These are phyloP conservation scores for Paramarasmius palmivorus DNA, from an alignment of 1,284 basidiomycete genomes.

Conservation along the genomic window DNA sequence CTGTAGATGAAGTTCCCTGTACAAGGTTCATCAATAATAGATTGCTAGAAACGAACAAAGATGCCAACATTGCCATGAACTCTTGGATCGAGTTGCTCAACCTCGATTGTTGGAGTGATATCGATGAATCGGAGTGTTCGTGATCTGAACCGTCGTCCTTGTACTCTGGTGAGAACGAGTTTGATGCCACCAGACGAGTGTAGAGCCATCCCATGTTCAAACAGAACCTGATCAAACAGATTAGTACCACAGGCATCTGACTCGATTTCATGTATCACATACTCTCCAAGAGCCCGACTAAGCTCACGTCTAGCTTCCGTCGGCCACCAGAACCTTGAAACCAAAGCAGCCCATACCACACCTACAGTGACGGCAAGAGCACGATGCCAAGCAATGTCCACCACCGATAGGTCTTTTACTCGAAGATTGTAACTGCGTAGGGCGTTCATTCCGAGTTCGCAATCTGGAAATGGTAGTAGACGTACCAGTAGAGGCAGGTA, in stretches of 20 bases:
- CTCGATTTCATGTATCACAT: constrained; percentile 28
- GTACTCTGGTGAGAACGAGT: constrained; percentile 60
- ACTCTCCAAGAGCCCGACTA: constrained; percentile 85
- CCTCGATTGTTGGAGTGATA: constrained; percentile 34
- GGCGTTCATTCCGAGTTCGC: no score
- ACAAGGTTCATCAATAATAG: constrained; percentile 9
- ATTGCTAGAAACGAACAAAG: not conserved
- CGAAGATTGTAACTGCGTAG: constrained; percentile 84
- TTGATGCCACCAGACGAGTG: constrained; percentile 75
- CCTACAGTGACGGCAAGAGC: constrained; percentile 84
- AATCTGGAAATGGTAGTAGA: constrained; percentile 4
- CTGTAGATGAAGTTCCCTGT: constrained; percentile 92
- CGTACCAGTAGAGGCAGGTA: constrained; percentile 82
- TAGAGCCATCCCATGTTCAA: constrained; percentile 85
- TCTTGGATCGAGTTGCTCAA: constrained; percentile 72
- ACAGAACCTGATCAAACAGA: constrained; percentile 58
- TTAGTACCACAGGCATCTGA: not conserved
- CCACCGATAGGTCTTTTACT: constrained; percentile 66
- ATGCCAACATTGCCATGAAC: constrained; percentile 85
- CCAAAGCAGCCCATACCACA: constrained; percentile 86
- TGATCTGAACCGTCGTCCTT: constrained; percentile 31
- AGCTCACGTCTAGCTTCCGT: constrained; percentile 90
- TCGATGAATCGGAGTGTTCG: constrained; percentile 38
- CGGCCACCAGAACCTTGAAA: constrained; percentile 94
- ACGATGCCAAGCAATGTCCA: constrained; percentile 76